These are phyloP conservation scores for Lactifluus subvellereus DNA, from an alignment of 768 basidiomycete species.

Conservation along the genomic window DNA sequence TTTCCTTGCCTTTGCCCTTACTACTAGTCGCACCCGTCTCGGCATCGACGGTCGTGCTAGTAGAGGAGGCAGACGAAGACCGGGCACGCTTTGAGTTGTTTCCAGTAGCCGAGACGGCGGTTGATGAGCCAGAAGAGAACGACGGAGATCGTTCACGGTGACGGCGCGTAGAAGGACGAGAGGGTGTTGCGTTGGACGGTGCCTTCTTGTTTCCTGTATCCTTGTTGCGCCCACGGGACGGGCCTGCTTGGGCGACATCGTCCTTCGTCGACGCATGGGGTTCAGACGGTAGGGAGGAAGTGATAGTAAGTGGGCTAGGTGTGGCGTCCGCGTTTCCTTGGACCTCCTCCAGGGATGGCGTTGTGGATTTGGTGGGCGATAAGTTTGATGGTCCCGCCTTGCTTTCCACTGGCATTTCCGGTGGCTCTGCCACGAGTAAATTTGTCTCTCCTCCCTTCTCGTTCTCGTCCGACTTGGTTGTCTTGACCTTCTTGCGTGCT, in stretches of 20 bases:
- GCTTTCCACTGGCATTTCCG: background rate
- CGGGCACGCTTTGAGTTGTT: conserved; percentile 17
- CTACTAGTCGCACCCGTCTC: background rate
- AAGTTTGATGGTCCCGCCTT: conserved; percentile 6
- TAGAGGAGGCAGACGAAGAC: conserved; percentile 22
- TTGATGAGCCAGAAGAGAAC: conserved; percentile 22
- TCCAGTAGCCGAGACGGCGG: conserved; percentile 19
- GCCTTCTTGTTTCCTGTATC: conserved; percentile 11
- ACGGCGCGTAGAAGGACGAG: conserved; percentile 16
- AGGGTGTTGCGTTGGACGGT: background rate
- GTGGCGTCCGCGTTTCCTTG: conserved; percentile 11
- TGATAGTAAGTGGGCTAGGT: conserved; percentile 20
- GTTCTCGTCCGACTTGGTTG: conserved; percentile 2
- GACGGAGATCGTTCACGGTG: conserved; percentile 11
- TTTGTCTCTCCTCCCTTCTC: conserved; percentile 10
- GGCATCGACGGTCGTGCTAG: conserved; percentile 11
- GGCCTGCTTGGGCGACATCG: background rate
- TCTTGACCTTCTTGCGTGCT: conserved; percentile 19
- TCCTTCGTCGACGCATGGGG: conserved; percentile 7
- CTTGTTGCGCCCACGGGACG: conserved; percentile 11
- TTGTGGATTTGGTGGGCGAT: background rate
- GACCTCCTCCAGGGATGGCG: background rate
- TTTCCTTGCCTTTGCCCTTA: conserved; percentile 23
- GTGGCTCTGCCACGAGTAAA: background rate
- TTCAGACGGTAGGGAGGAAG: conserved; percentile 18